Percentiles rank a stretch among this genome's conserved stretches.
phyloP scores from a whole-genome alignment of 1,284 basidiomycete species.

The Ustilago hordei region DNA sequence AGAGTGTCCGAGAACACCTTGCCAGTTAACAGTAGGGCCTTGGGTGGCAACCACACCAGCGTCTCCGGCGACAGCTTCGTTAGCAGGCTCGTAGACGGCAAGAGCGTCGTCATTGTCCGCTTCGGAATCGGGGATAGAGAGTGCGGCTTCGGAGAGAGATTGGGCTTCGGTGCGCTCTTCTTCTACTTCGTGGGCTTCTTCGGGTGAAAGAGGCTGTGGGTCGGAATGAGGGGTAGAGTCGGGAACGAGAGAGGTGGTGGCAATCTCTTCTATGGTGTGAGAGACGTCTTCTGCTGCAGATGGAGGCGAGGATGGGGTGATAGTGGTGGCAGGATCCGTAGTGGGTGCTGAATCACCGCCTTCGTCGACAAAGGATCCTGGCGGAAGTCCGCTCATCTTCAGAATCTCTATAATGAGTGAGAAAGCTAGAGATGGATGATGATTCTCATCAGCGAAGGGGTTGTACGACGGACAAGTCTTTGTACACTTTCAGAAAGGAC shows the following conservation, averaged over 20 bases:
- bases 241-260: background rate
- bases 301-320: background rate
- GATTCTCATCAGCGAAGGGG: constrained; percentile 3
- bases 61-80: constrained; percentile 28
- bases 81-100: constrained; percentile 18
- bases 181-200: constrained; percentile 24
- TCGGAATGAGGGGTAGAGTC: background rate
- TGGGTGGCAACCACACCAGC: constrained; percentile 23
- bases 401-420: background rate
- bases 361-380: constrained; percentile 25
- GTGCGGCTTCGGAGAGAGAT: constrained; percentile 50
- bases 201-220: constrained; percentile 2
- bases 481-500: background rate
- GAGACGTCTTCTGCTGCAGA: background rate
- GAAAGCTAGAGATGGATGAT: background rate
- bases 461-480: background rate
- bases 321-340: background rate
- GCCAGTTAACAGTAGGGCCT: constrained; percentile 36
- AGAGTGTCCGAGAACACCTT: constrained; percentile 45
- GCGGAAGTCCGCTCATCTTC: constrained; percentile 32
- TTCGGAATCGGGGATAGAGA: constrained; percentile 56
- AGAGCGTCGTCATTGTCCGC: constrained; percentile 18
- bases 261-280: background rate
- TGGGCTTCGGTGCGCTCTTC: constrained; percentile 42
- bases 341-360: background rate